These are phyloP conservation scores for Fraxinus albicans DNA, from an alignment of 305 asterid genomes.

Conservation along the genomic window DNA sequence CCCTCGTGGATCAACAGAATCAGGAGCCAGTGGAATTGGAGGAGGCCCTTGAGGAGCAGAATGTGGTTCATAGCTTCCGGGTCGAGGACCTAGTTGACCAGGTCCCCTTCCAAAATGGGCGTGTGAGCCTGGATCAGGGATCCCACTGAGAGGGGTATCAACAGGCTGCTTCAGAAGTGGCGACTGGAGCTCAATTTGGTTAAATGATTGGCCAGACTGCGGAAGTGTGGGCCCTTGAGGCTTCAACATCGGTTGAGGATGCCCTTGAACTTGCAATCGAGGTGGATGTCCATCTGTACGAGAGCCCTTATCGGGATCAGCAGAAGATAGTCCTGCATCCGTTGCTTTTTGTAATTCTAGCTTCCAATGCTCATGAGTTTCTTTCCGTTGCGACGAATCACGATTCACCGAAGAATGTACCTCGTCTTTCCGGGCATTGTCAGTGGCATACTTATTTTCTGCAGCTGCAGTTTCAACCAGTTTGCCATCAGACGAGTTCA, in stretches of 20 bases:
- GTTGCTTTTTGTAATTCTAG: constrained; percentile 22
- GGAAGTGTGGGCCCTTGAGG: constrained; percentile 42
- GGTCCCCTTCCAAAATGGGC: constrained; percentile 42
- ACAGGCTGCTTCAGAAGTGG: constrained; percentile 27
- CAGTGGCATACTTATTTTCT: constrained; percentile 28
- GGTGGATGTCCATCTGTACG: constrained; percentile 38
- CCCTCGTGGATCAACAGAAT: constrained; percentile 45
- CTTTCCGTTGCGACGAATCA: constrained; percentile 29
- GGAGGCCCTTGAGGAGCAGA: constrained; percentile 43
- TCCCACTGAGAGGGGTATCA: constrained; percentile 24
- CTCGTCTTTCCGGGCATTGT: constrained; percentile 30
- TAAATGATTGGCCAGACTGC: constrained; percentile 42
- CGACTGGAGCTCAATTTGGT: constrained; percentile 34
- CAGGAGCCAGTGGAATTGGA: constrained; percentile 22
- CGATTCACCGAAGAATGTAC: constrained; percentile 27
- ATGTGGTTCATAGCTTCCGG: constrained; percentile 35
- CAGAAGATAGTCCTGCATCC: constrained; percentile 27
- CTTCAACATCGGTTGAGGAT: constrained; percentile 33
- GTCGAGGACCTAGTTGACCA: constrained; percentile 48
- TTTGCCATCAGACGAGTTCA: constrained; percentile 43
- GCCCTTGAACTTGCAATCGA: constrained; percentile 37
- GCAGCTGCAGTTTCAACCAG: constrained; percentile 33
- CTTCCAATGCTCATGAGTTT: constrained; percentile 31
- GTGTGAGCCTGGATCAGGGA: constrained; percentile 23
- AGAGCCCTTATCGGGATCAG: constrained; percentile 27